Conservation (phyloP, 2,329 filamentous ascomycete species). For the Botrytis elliptica region DNA sequence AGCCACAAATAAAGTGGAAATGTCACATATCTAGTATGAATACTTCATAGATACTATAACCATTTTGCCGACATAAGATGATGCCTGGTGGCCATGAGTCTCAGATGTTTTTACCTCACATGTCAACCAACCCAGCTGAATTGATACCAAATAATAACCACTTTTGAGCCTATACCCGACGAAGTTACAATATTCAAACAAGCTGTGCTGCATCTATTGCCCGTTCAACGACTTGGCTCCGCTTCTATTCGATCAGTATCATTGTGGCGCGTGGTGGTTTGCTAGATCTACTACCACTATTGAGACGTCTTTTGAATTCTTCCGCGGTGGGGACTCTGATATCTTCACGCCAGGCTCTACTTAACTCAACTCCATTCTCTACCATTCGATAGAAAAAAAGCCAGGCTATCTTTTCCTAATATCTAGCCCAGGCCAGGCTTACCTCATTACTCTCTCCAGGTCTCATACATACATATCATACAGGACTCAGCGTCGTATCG, state of each 20-base stretch:
- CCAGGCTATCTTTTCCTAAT: slow-evolving; percentile 5
- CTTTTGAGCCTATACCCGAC: neutral
- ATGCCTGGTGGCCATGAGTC: slow-evolving; percentile 7
- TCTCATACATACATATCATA: slow-evolving; percentile 17
- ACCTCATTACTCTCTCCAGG: slow-evolving; percentile 13
- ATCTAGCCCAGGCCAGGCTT: slow-evolving; percentile 16
- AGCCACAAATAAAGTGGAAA: slow-evolving; percentile 16
- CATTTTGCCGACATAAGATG: slow-evolving; percentile 11
- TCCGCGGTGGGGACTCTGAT: slow-evolving; percentile 13
- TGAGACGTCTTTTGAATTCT: neutral
- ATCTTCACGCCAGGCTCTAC: slow-evolving; percentile 18
- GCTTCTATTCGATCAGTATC: slow-evolving; percentile 16
- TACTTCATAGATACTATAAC: neutral
- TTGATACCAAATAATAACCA: neutral
- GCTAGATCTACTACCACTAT: slow-evolving; percentile 2
- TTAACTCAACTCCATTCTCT: neutral
- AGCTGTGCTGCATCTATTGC: slow-evolving; percentile 16
- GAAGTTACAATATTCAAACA: neutral
- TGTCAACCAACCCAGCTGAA: slow-evolving; percentile 13
- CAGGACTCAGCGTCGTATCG: slow-evolving; percentile 18
- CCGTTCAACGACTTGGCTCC: slow-evolving; percentile 17
- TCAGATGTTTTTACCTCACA: slow-evolving; percentile 9
- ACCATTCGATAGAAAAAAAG: neutral
- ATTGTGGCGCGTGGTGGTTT: slow-evolving; percentile 18
- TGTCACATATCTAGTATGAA: slow-evolving; percentile 1